A percentile compares a stretch with the other conserved stretches of the same genome.
Conservation (phyloP, 2,329 filamentous ascomycete genomes). For the Colletotrichum euphorbiae region DNA sequence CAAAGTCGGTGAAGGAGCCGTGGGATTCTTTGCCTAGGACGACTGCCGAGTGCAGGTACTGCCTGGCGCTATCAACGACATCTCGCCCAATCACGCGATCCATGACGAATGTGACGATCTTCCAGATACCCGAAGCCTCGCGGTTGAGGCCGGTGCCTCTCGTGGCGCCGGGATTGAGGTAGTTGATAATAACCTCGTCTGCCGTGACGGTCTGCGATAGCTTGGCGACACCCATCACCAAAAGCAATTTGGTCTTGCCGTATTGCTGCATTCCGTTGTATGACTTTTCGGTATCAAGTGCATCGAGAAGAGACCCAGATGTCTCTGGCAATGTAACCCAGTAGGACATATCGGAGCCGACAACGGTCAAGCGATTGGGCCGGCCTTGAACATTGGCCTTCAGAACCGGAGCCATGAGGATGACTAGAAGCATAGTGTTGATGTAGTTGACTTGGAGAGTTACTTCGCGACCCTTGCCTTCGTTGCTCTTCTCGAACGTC, state of each 20-base stretch:
- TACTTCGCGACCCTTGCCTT: conserved; percentile 52
- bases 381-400: conserved; percentile 42
- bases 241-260: conserved; percentile 42
- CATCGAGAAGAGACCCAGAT: conserved; percentile 21
- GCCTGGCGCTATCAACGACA: conserved; percentile 39
- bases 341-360: conserved; percentile 44
- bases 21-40: conserved; percentile 43
- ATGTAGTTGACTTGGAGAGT: conserved; percentile 65
- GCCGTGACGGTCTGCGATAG: conserved; percentile 37
- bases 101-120: conserved; percentile 17
- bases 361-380: conserved; percentile 43
- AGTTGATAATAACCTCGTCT: conserved; percentile 43
- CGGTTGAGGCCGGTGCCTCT: conserved; percentile 40
- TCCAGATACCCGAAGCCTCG: conserved; percentile 4
- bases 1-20: conserved; percentile 42
- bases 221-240: conserved; percentile 34
- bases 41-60: conserved; percentile 41
- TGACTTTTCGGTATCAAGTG: conserved; percentile 4
- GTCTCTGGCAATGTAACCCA: conserved; percentile 41
- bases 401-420: conserved; percentile 49
- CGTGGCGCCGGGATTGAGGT: conserved; percentile 41
- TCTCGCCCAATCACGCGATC: conserved; percentile 29
- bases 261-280: conserved; percentile 39
- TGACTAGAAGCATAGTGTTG: conserved; percentile 59
- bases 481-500: conserved; percentile 39